Conservation (phyloP, 257 asterid species). For the Petunia axillaris region DNA sequence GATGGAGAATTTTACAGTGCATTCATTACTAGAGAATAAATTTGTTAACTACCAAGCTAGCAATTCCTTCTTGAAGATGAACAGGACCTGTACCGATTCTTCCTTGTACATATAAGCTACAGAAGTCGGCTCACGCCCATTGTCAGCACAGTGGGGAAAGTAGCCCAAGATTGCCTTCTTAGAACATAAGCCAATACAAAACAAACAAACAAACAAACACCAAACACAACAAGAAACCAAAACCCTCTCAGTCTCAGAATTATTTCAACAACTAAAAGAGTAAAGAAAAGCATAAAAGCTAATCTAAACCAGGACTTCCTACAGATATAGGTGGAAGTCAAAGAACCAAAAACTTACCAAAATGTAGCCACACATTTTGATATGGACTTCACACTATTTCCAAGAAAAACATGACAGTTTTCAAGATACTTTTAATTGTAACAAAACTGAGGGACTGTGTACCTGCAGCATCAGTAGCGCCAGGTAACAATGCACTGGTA, state of each 20-base stretch:
- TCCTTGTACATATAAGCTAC: constrained; percentile 96
- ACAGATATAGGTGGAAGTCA: constrained; percentile 40
- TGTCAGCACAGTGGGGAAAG: constrained; percentile 99
- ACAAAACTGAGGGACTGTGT: constrained; percentile 37
- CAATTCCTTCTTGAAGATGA: constrained; percentile 95
- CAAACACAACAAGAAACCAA: constrained; percentile 97
- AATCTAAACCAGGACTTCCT: constrained; percentile 49
- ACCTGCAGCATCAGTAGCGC: constrained; percentile 66
- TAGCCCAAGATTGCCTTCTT: constrained; percentile 99
- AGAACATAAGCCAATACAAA: constrained; percentile 85
- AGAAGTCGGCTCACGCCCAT: constrained; percentile 99
- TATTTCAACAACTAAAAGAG: constrained; percentile 61
- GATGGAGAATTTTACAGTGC: constrained; percentile 21
- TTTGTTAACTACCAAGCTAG: constrained; percentile 64
- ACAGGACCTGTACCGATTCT: constrained; percentile 93
- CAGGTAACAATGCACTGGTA: constrained; percentile 60
- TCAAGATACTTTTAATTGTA: constrained; percentile 27
- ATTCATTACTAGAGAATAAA: constrained; percentile 33
- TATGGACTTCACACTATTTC: constrained; percentile 80
- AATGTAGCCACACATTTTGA: constrained; percentile 73
- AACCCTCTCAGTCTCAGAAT: constrained; percentile 81
- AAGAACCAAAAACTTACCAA: constrained; percentile 83
- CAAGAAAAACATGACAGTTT: constrained; percentile 53
- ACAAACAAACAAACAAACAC: constrained; percentile 98
- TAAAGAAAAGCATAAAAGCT: constrained; percentile 49